Base-by-base conservation (phyloP, 352 stramenopile species). In the Globisporangium cylindrosporum region DNA sequence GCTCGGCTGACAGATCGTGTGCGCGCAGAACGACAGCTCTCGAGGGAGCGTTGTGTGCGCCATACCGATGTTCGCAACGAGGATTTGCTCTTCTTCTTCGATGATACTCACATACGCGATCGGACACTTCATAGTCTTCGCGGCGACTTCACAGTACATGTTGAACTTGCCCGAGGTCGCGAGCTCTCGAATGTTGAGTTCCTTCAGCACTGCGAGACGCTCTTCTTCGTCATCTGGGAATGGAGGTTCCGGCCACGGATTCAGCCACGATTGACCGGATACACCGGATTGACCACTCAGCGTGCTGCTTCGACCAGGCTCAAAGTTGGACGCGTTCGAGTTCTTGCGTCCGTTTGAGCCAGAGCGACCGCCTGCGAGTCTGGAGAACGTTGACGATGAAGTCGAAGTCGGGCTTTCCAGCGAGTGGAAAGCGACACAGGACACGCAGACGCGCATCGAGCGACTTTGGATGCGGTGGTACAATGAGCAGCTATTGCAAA, bases 71-170 rank as follows among this genome's bases (percentile, higher is more conserved):
- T 93, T 94, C 57, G 88, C 84, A 61, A 95, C 80, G 32, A 95
- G 61, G 25, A 91, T 77, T 74, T 95, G 88, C 71, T 94, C 86
- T 53, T 92, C 84, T 62, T 93, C 83, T 60, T 93, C 86, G 36
- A 95, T 86, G 59, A 95, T 94, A 61, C 86, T 93, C 72, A 93
- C 86, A 67, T 93, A 94, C 55, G 86, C 86, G 54, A 95, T 93
- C 43, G 84, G 88, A 41, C 86, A 94, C 69, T 94, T 93, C 86
- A 95, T 93, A 15, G 87, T 93, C 82, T 95, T 94, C 67, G 84
- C 82, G 4, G 84, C 84, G 49, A 95, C 84, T 62, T 94, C 88
- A 67, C 88, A 95, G 56, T 94, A 93, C 83, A 91, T 93, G 73
- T 94, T 93, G 71, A 94, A 95, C 73, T 91, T 91, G 66, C 87